Percentiles rank a stretch among this genome's conserved stretches.
These are phyloP conservation scores for Pseudogymnoascus sp. DNA, from an alignment of 2,329 filamentous ascomycete genomes.

Conservation along the genomic window DNA sequence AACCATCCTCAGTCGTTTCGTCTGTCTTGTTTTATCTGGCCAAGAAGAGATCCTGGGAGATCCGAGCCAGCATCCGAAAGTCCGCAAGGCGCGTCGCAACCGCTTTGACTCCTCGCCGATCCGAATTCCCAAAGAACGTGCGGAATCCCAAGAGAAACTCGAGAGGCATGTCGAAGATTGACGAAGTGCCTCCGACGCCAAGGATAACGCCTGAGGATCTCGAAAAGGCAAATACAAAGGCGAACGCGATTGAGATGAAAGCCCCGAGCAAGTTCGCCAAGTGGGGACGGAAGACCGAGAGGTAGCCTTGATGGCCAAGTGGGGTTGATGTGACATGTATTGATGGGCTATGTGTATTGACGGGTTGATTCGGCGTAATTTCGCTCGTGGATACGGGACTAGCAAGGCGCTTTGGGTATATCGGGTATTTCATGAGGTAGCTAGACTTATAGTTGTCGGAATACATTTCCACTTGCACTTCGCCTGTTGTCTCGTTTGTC, in stretches of 20 bases:
- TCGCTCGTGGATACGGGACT: conserved; percentile 4
- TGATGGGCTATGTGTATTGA: conserved; percentile 2
- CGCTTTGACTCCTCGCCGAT: conserved; percentile 53
- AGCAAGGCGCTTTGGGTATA: conserved; percentile 10
- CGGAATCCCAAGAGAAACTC: conserved; percentile 35
- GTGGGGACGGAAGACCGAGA: conserved; percentile 23
- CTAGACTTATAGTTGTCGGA: conserved; percentile 52
- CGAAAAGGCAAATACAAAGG: conserved; percentile 44
- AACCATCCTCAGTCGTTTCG: conserved; percentile 17
- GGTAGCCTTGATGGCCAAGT: conserved; percentile 13
- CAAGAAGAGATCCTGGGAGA: conserved; percentile 78
- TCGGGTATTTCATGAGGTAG: conserved; percentile 21
- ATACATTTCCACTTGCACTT: conserved; percentile 70
- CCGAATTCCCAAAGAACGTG: conserved; percentile 52
- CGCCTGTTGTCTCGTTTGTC: conserved; percentile 41
- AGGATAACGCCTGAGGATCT: conserved; percentile 47
- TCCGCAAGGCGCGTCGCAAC: conserved; percentile 57
- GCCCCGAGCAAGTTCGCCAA: conserved; percentile 27
- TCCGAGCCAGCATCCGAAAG: conserved; percentile 62
- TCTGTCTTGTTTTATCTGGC: conserved; percentile 70
- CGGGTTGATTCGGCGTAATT: not conserved
- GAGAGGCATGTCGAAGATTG: conserved; percentile 38
- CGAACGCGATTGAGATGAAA: conserved; percentile 26
- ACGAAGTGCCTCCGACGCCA: conserved; percentile 55
- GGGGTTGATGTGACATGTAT: not conserved